phyloP scores from a whole-genome alignment of 2,329 filamentous ascomycete species.

The Alternaria brassicae region DNA sequence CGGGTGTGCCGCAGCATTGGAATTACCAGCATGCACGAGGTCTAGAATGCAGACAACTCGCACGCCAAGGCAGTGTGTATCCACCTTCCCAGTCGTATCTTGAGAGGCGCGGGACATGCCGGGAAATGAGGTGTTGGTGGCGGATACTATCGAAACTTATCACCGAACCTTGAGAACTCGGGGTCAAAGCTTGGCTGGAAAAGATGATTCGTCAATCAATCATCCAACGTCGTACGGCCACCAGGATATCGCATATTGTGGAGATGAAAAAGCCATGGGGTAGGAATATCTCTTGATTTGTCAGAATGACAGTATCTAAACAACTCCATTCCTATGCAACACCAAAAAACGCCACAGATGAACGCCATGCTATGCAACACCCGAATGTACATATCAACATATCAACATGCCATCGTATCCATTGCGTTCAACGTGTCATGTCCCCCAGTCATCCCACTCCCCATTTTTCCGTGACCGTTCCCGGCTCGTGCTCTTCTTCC shows the following conservation, averaged over 20 bases:
- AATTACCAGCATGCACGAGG: background rate
- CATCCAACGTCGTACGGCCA: conserved; percentile 40
- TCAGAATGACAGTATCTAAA: background rate
- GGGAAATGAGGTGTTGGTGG: background rate
- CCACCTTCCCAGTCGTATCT: background rate
- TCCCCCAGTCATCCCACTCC: conserved; percentile 44
- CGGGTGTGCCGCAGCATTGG: background rate
- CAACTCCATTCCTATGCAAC: conserved; percentile 21
- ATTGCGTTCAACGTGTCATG: background rate
- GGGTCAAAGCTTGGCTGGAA: background rate
- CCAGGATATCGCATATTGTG: background rate
- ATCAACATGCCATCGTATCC: conserved; percentile 19
- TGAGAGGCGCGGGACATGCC: background rate
- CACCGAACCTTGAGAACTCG: too few species aligned
- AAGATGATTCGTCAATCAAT: background rate
- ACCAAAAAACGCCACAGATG: background rate
- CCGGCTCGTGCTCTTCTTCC: conserved; percentile 35
- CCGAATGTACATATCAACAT: conserved; percentile 21
- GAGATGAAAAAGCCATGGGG: background rate
- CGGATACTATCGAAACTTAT: background rate
- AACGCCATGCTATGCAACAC: conserved; percentile 20
- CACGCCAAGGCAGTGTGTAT: background rate
- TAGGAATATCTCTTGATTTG: background rate
- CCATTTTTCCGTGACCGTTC: conserved; percentile 34
- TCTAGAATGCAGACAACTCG: background rate